Conservation (phyloP, 352 stramenopile genomes). For the Globisporangium cylindrosporum region DNA sequence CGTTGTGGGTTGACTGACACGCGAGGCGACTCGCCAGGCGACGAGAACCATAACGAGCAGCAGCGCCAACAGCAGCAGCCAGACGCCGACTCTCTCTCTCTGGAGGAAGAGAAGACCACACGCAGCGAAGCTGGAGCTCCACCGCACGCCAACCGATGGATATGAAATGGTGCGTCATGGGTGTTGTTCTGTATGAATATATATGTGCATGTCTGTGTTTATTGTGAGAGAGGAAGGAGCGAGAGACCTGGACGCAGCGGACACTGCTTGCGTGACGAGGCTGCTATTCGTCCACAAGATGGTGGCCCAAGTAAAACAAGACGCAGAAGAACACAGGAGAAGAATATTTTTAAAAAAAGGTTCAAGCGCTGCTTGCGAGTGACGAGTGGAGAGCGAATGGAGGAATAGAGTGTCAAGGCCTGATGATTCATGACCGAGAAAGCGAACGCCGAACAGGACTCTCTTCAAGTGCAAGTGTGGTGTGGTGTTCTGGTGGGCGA, state of each 20-base stretch:
- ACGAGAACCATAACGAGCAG: neutral
- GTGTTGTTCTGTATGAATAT: neutral
- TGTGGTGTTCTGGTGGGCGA: neutral
- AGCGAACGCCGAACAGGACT: no score
- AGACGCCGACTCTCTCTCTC: constrained; percentile 5
- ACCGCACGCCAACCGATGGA: constrained; percentile 38
- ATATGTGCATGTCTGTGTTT: neutral
- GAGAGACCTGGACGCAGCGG: neutral
- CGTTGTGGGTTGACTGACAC: constrained; percentile 2
- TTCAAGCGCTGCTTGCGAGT: neutral
- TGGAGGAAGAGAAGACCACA: constrained; percentile 4
- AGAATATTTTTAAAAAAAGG: neutral
- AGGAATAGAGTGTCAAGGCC: no score
- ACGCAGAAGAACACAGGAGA: neutral
- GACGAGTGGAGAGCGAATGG: no score
- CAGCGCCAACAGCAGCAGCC: neutral
- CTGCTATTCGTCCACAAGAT: neutral
- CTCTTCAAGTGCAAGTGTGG: no score
- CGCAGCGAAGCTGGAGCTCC: constrained; percentile 43
- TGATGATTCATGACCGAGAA: no score
- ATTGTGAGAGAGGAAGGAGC: neutral
- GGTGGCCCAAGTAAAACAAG: neutral
- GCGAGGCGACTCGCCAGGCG: neutral
- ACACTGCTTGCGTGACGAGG: neutral
- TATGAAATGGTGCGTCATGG: constrained; percentile 37